Conservation (phyloP, 1,139 yeast genomes). For the Suhomyces terraborum region DNA sequence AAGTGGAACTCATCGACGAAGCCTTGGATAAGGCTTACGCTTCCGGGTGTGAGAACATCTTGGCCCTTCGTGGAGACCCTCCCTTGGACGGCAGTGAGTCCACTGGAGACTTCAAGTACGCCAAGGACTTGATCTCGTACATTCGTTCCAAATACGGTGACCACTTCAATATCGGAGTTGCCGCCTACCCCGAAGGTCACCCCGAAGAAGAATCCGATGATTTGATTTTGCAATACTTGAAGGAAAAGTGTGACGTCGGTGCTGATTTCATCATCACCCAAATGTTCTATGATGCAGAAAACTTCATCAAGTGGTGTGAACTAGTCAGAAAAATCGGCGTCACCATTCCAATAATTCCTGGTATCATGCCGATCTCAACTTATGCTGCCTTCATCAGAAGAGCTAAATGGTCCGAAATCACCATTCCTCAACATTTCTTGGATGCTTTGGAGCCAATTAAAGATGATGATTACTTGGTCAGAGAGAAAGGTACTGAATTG, state of each 20-base stretch:
- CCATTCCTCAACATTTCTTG: constrained; percentile 73
- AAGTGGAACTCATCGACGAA: constrained; percentile 73
- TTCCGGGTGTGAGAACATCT: constrained; percentile 92
- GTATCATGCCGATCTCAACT: constrained; percentile 97
- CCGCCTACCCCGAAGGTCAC: constrained; percentile 77
- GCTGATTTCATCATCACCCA: constrained; percentile 93
- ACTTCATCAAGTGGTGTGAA: constrained; percentile 79
- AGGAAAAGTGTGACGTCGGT: constrained; percentile 90
- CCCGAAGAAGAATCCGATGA: constrained; percentile 75
- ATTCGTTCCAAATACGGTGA: constrained; percentile 58
- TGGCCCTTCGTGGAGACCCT: constrained; percentile 86
- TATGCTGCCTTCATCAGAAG: constrained; percentile 90
- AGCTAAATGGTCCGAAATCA: constrained; percentile 89
- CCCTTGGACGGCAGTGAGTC: constrained; percentile 62
- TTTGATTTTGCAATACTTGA: constrained; percentile 62
- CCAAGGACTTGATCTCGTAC: constrained; percentile 61
- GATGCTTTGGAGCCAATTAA: constrained; percentile 77
- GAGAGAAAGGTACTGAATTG: constrained; percentile 82
- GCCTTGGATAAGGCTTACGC: constrained; percentile 85
- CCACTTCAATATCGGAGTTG: constrained; percentile 73
- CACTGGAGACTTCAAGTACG: constrained; percentile 74
- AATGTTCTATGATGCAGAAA: constrained; percentile 86
- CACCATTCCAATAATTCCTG: constrained; percentile 88
- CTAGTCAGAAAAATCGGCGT: constrained; percentile 75
- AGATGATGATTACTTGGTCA: constrained; percentile 86